phyloP scores from a whole-genome alignment of 2,329 filamentous ascomycete genomes.

The Drechslerella coelobrocha region DNA sequence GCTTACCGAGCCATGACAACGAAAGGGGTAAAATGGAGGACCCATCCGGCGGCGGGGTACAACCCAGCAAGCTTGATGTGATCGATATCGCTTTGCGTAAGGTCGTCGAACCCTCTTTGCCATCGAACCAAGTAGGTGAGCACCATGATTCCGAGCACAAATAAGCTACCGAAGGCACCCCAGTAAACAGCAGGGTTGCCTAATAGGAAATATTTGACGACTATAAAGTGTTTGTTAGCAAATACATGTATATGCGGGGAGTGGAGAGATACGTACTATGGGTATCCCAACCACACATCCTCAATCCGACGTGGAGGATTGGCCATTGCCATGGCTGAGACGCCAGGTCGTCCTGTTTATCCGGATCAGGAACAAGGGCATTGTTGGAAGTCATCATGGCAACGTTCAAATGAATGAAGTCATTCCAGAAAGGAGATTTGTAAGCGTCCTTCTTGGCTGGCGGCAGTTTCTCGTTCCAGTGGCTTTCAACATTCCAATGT shows the following conservation, averaged over 20 bases:
- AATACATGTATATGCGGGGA: too few relatives aligned
- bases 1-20: conserved; percentile 77
- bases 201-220: conserved; percentile 89
- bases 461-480: conserved; percentile 86
- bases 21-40: conserved; percentile 95
- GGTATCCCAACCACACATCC: conserved; percentile 98
- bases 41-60: conserved; percentile 92
- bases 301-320: conserved; percentile 88
- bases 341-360: conserved; percentile 97
- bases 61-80: conserved; percentile 92
- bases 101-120: conserved; percentile 91
- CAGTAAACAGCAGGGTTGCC: conserved; percentile 97
- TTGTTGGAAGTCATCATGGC: conserved; percentile 99
- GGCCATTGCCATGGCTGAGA: conserved; percentile 99
- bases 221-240: conserved; percentile 22
- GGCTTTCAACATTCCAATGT: conserved; percentile 98
- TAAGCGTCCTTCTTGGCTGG: conserved; percentile 87
- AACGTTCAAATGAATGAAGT: conserved; percentile 97
- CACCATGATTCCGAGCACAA: conserved; percentile 73
- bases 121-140: conserved; percentile 89
- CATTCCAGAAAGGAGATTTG: conserved; percentile 95
- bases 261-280: conserved; percentile 65
- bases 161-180: conserved; percentile 83
- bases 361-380: conserved; percentile 92
- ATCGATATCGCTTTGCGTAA: conserved; percentile 80